A percentile compares a stretch with the other conserved stretches of the same genome.
phyloP scores from a whole-genome alignment of 164 flowering plant species.

The Macadamia tetraphylla region DNA sequence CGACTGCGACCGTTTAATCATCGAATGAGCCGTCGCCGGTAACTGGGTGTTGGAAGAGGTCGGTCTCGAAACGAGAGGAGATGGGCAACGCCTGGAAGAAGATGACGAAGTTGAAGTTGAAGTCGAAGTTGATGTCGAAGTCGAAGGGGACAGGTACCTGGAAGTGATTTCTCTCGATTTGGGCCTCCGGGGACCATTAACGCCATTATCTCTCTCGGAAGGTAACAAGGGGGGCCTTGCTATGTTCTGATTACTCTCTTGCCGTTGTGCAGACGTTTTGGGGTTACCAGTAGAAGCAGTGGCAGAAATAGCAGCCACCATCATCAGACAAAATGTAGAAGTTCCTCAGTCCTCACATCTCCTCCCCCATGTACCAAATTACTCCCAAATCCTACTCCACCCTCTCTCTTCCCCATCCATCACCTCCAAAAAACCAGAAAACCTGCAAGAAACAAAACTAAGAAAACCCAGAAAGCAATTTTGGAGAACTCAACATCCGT shows the following conservation, averaged over 20 bases:
- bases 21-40: constrained; percentile 3
- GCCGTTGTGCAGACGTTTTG: background rate
- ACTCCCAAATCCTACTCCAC: background rate
- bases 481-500: background rate
- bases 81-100: constrained; percentile 50
- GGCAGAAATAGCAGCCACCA: constrained; percentile 6
- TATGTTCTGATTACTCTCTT: constrained; percentile 9
- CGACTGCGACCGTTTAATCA: constrained; percentile 58
- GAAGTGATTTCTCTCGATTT: constrained; percentile 64
- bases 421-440: background rate
- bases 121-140: constrained; percentile 16
- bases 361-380: background rate
- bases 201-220: constrained; percentile 47
- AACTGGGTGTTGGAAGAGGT: constrained; percentile 19
- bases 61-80: constrained; percentile 49
- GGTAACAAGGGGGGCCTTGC: constrained; percentile 46
- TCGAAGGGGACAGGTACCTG: constrained; percentile 68
- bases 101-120: constrained; percentile 28
- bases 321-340: background rate
- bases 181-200: constrained; percentile 32
- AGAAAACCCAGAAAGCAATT: background rate
- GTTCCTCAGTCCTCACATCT: background rate
- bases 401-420: background rate
- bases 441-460: background rate
- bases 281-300: background rate